Conservation (phyloP, 768 basidiomycete species). For the Tylopilus vinaceipallidus region DNA sequence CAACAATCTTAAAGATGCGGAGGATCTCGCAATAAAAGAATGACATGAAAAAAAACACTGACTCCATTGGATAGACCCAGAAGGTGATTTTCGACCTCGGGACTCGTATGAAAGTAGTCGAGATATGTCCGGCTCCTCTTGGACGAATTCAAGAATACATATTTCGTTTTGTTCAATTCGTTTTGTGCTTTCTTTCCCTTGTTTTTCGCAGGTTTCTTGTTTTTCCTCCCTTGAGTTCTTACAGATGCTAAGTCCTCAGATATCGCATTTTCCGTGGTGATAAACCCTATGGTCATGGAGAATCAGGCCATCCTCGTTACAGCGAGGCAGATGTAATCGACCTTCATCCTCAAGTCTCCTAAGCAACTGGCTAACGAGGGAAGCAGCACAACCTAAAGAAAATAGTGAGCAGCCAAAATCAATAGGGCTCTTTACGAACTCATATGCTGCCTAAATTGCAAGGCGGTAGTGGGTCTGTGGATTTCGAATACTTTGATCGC, state of each 20-base stretch:
- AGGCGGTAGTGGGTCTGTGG: constrained; percentile 39
- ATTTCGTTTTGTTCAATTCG: constrained; percentile 55
- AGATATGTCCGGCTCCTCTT: constrained; percentile 47
- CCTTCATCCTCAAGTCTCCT: constrained; percentile 72
- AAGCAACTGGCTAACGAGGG: constrained; percentile 60
- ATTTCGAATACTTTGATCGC: constrained; percentile 69
- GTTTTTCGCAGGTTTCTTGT: constrained; percentile 40
- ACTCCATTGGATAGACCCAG: constrained; percentile 62
- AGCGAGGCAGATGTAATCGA: constrained; percentile 20
- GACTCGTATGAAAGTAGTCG: constrained; percentile 69
- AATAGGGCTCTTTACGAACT: constrained; percentile 40
- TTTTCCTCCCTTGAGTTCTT: constrained; percentile 37
- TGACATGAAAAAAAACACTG: constrained; percentile 15
- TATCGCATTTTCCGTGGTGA: constrained; percentile 48
- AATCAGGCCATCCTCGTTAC: constrained; percentile 7
- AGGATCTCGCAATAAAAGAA: not conserved
- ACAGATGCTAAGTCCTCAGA: constrained; percentile 49
- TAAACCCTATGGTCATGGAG: constrained; percentile 48
- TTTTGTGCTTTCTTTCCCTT: constrained; percentile 45
- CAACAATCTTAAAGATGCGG: constrained; percentile 8
- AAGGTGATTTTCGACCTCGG: constrained; percentile 55
- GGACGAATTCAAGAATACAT: constrained; percentile 52
- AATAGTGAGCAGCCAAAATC: constrained; percentile 7
- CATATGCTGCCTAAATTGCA: constrained; percentile 58
- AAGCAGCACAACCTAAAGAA: constrained; percentile 47